Evolutionary conservation across 2,329 filamentous ascomycete genomes (phyloP).

Genomic region (Didymella glomerata): DNA sequence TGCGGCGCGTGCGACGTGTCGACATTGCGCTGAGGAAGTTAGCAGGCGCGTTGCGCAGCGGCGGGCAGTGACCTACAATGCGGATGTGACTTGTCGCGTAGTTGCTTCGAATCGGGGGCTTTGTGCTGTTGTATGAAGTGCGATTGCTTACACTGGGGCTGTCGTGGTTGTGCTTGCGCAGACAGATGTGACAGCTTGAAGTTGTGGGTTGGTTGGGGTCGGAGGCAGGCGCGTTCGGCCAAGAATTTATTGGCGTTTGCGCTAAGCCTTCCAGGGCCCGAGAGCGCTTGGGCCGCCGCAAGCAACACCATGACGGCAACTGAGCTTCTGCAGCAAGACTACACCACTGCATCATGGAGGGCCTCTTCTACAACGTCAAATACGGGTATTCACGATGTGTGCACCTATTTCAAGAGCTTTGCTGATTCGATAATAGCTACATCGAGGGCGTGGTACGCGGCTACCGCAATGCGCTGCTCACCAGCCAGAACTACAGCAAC

Average conservation of each 20-base stretch:
- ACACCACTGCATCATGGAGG: conserved; percentile 72
- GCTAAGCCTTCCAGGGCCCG: background rate
- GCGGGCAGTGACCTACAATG: conserved; percentile 22
- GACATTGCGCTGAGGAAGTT: conserved; percentile 29
- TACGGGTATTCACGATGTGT: conserved; percentile 72
- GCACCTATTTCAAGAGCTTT: background rate
- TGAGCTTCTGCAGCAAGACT: conserved; percentile 8
- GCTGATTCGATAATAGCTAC: conserved; percentile 68
- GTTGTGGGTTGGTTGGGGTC: conserved; percentile 19
- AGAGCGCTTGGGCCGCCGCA: no score
- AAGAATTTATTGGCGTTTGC: conserved; percentile 2
- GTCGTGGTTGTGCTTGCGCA: conserved; percentile 17
- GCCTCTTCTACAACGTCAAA: conserved; percentile 92
- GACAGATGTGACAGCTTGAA: background rate
- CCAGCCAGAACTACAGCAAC: conserved; percentile 89
- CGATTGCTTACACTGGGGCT: conserved; percentile 14
- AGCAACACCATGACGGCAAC: conserved; percentile 19
- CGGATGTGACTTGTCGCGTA: conserved; percentile 8
- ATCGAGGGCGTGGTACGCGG: conserved; percentile 97
- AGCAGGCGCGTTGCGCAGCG: conserved; percentile 27
- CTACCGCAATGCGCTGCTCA: conserved; percentile 93
- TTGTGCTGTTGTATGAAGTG: conserved; percentile 9
- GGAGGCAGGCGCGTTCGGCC: conserved; percentile 29
- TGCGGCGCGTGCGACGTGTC: conserved; percentile 30
- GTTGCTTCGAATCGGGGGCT: background rate